Evolutionary conservation across 805 yeast genomes (phyloP).

Genomic region (Saturnispora sekii): DNA sequence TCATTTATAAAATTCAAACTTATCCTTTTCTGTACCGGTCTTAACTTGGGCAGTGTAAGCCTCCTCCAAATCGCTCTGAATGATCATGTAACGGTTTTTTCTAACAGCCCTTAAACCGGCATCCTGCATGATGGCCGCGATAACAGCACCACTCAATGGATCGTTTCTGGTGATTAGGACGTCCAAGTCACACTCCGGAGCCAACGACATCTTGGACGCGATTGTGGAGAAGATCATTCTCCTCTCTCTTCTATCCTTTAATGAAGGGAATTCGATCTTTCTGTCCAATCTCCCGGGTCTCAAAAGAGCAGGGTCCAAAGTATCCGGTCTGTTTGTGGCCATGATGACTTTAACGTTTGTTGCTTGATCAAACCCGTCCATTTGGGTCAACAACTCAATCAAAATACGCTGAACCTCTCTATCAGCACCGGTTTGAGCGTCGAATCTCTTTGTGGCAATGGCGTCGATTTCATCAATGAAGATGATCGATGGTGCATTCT

Average conservation of each 20-base stretch:
- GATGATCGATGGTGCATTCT: constrained; percentile 92
- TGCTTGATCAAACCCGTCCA: constrained; percentile 98
- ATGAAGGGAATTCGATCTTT: constrained; percentile 93
- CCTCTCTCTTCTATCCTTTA: constrained; percentile 96
- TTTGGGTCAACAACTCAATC: constrained; percentile 90
- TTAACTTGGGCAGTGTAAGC: constrained; percentile 96
- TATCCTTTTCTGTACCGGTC: constrained; percentile 90
- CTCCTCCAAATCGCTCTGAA: constrained; percentile 94
- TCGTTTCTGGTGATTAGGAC: constrained; percentile 91
- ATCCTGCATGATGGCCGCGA: constrained; percentile 99
- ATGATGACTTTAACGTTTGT: constrained; percentile 94
- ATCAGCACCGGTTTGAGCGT: constrained; percentile 99
- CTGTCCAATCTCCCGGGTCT: constrained; percentile 98
- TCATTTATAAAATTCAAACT: constrained; percentile 92
- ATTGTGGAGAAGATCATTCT: constrained; percentile 92
- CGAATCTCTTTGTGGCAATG: constrained; percentile 97
- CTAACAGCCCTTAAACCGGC: constrained; percentile 98
- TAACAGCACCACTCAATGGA: constrained; percentile 93
- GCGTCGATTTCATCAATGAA: constrained; percentile 99
- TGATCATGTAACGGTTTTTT: constrained; percentile 92
- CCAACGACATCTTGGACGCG: constrained; percentile 94
- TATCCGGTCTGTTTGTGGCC: constrained; percentile 99
- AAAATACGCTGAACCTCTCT: constrained; percentile 97
- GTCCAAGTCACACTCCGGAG: constrained; percentile 96
- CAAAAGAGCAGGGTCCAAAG: constrained; percentile 94